Conservation (phyloP, 257 asterid species). For the Scutellaria minor region DNA sequence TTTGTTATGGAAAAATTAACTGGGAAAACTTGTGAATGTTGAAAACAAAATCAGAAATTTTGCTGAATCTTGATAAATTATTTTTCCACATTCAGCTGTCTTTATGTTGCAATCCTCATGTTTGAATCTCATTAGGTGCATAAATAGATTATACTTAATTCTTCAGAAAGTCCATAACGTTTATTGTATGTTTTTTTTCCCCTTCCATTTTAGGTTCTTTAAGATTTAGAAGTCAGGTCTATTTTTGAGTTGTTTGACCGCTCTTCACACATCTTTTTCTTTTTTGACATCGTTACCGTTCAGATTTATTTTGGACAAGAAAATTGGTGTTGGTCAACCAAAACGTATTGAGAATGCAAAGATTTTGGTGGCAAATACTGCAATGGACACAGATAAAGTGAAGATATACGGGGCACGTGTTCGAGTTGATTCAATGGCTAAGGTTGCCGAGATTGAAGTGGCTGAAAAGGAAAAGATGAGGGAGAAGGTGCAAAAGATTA, state of each 20-base stretch:
- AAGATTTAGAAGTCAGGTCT: background rate
- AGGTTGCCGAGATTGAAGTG: slow-evolving; percentile 93
- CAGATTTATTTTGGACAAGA: slow-evolving; percentile 95
- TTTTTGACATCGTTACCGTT: slow-evolving; percentile 25
- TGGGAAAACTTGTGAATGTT: background rate
- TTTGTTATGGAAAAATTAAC: background rate
- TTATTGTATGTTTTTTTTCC: no score
- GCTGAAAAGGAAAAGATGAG: slow-evolving; percentile 97
- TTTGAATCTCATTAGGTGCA: background rate
- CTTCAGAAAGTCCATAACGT: no score
- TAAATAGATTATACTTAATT: background rate
- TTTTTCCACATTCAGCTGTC: background rate
- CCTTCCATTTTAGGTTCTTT: background rate
- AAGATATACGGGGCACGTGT: slow-evolving; percentile 98
- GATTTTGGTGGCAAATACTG: slow-evolving; percentile 95
- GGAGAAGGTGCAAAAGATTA: slow-evolving; percentile 87
- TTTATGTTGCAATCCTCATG: background rate
- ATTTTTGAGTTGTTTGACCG: background rate
- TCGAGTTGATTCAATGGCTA: slow-evolving; percentile 99
- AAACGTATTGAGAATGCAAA: slow-evolving; percentile 95
- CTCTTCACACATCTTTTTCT: background rate
- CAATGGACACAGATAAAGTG: slow-evolving; percentile 99
- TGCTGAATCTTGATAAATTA: no score
- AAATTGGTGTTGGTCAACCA: slow-evolving; percentile 97
- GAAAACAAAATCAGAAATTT: no score